Evolutionary conservation across 1,284 basidiomycete species (phyloP).

Genomic region (Ganoderma multipileum): DNA sequence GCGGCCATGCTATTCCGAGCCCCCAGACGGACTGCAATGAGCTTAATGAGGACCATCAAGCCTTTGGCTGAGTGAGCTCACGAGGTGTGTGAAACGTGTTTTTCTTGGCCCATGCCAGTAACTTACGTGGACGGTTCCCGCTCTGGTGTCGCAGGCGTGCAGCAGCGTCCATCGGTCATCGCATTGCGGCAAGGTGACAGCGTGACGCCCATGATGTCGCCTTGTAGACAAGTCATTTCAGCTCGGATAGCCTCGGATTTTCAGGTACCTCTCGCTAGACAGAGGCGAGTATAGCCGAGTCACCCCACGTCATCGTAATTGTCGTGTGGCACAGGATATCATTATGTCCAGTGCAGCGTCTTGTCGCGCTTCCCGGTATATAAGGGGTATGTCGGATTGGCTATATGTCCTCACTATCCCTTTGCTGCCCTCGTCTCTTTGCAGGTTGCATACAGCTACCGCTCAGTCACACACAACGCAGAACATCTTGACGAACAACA

Average conservation of each 20-base stretch:
- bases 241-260: conserved; percentile 31
- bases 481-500: neutral
- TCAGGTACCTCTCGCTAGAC: conserved; percentile 27
- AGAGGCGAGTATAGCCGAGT: conserved; percentile 23
- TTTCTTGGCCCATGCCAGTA: conserved; percentile 4
- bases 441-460: neutral
- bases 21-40: neutral
- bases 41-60: conserved; percentile 4
- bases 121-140: neutral
- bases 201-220: conserved; percentile 20
- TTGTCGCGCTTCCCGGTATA: conserved; percentile 21
- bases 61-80: conserved; percentile 8
- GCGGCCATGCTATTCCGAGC: conserved; percentile 12
- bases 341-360: conserved; percentile 13
- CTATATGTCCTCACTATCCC: conserved; percentile 20
- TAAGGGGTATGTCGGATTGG: conserved; percentile 2
- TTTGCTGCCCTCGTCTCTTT: neutral
- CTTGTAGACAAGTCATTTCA: conserved; percentile 27
- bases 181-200: conserved; percentile 22
- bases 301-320: conserved; percentile 27
- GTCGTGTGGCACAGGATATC: conserved; percentile 20
- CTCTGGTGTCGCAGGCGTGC: conserved; percentile 13
- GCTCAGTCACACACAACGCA: neutral
- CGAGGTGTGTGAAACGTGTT: neutral
- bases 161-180: conserved; percentile 15